A percentile compares a stretch with the other conserved stretches of the same genome.
Evolutionary conservation across 139 green algal species (phyloP).

Genomic region (Tetradesmus lagerheimii): DNA sequence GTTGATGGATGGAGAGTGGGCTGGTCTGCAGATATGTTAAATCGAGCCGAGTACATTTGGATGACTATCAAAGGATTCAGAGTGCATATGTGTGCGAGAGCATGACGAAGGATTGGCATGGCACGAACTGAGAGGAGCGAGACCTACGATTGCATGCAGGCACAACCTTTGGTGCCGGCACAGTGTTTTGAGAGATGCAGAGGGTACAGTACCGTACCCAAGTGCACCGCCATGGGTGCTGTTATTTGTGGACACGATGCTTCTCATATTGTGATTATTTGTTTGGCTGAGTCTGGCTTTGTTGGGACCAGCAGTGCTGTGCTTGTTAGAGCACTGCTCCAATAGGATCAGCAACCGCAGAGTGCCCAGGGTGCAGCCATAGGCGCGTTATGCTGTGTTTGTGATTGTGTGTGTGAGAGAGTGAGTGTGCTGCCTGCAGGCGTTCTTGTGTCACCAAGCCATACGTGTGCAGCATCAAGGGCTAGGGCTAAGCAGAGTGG

Average conservation of each 20-base stretch:
- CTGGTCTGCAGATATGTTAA: not conserved
- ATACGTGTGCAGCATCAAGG: not conserved
- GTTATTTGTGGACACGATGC: not conserved
- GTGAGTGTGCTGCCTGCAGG: not conserved
- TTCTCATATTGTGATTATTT: not conserved
- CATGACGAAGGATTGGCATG: not conserved
- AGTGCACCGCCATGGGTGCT: not conserved
- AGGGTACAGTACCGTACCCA: not conserved
- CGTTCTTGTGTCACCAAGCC: not conserved
- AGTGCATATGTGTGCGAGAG: not conserved
- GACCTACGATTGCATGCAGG: not conserved
- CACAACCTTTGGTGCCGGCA: not conserved
- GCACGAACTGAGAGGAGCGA: not conserved
- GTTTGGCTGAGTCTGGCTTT: not conserved
- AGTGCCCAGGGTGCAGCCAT: not conserved
- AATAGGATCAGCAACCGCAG: not conserved
- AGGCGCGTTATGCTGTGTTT: not conserved
- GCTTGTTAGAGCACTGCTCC: not conserved
- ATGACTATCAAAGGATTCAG: too few relatives aligned
- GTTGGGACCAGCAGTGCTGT: not conserved
- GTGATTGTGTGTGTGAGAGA: not conserved
- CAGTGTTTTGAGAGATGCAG: not conserved
- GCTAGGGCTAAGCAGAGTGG: not conserved
- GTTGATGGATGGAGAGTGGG: not conserved
- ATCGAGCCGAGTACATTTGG: too few relatives aligned